A percentile compares a stretch with the other conserved stretches of the same genome.
Evolutionary conservation across 2,329 filamentous ascomycete species (phyloP).

Genomic region (Colletotrichum agaves): DNA sequence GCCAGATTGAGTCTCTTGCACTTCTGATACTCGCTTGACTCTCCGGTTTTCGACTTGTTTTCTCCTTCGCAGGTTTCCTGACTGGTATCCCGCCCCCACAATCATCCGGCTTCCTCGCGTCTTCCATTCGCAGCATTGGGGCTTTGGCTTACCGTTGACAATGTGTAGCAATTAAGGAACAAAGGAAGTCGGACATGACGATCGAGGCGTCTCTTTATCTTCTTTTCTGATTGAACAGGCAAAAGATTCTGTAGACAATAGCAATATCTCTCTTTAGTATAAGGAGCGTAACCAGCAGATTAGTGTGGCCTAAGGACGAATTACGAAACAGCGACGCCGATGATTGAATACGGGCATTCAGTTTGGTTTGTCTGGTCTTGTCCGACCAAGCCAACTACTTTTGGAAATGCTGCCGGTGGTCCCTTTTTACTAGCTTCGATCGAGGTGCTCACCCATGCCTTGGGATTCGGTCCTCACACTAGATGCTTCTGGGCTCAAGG

Average conservation of each 20-base stretch:
- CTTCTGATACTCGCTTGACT: too few relatives aligned
- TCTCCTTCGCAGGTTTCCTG: background rate
- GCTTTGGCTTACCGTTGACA: background rate
- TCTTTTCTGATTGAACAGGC: background rate
- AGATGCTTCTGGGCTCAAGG: slow-evolving; percentile 2
- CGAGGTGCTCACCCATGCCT: slow-evolving; percentile 2
- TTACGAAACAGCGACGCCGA: too few relatives aligned
- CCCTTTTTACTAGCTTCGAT: slow-evolving; percentile 16
- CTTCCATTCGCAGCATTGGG: background rate
- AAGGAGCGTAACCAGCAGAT: too few relatives aligned
- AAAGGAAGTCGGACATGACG: background rate
- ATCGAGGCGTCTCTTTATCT: background rate
- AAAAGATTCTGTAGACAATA: too few relatives aligned
- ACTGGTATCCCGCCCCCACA: background rate
- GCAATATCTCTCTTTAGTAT: too few relatives aligned
- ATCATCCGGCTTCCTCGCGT: background rate
- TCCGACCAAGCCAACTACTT: background rate
- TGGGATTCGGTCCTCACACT: background rate
- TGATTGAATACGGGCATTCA: too few relatives aligned
- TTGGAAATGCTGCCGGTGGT: slow-evolving; percentile 17
- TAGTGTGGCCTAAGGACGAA: too few relatives aligned
- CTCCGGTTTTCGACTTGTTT: background rate
- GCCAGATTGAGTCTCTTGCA: too few relatives aligned
- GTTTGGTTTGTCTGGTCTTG: background rate
- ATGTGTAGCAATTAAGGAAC: background rate